Evolutionary conservation across 768 basidiomycete species (phyloP).

Genomic region (Rhodotorula diobovata): DNA sequence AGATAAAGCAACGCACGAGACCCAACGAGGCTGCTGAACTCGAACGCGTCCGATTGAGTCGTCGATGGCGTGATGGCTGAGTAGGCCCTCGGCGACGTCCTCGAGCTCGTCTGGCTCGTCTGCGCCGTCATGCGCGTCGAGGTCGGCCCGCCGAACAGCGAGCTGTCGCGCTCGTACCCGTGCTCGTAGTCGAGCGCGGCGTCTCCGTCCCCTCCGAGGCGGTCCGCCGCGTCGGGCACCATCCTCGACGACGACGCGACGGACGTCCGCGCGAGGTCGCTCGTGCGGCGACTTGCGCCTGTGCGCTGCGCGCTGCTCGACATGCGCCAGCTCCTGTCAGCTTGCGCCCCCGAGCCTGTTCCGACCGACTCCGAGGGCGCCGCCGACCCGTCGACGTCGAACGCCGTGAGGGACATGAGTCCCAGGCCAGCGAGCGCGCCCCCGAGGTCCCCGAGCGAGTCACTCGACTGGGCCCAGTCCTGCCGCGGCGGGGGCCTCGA

Average conservation of each 20-base stretch:
- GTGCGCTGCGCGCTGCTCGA: background rate
- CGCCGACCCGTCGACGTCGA: background rate
- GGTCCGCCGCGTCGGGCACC: too few relatives aligned
- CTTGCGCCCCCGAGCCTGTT: too few relatives aligned
- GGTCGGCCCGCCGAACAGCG: background rate
- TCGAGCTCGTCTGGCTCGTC: conserved; percentile 18
- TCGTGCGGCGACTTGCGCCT: background rate
- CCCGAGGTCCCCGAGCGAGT: conserved; percentile 3
- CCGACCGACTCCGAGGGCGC: too few relatives aligned
- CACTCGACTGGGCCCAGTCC: background rate
- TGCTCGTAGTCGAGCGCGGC: background rate
- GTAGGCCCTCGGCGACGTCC: background rate
- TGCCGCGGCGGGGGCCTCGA: background rate
- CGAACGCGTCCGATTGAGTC: conserved; percentile 35
- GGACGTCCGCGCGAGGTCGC: too few relatives aligned
- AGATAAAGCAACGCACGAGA: conserved; percentile 19
- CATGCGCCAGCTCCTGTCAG: background rate
- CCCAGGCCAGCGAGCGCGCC: conserved; percentile 24
- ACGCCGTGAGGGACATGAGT: background rate
- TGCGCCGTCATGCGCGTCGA: conserved; percentile 18
- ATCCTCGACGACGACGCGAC: too few relatives aligned
- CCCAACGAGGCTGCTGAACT: conserved; percentile 28
- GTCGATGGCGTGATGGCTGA: conserved; percentile 12
- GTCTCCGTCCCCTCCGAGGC: too few relatives aligned
- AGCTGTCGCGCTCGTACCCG: background rate